phyloP scores from a whole-genome alignment of 371 early-diverging fungal species.

The Mucor ambiguus region DNA sequence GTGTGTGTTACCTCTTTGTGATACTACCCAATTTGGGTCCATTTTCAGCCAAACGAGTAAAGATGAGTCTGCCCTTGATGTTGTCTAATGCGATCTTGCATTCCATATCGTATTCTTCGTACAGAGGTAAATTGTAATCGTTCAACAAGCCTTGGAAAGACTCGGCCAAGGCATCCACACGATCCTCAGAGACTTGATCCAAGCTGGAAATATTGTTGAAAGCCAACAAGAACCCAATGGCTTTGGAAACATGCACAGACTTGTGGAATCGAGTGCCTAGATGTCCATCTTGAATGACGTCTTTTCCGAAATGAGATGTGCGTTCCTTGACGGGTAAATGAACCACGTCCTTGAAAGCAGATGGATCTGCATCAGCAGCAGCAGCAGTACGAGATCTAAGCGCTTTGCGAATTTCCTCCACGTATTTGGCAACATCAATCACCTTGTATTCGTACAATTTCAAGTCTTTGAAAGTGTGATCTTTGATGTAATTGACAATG shows the following conservation, averaged over 20 bases:
- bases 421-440: slow-evolving; percentile 59
- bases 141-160: slow-evolving; percentile 63
- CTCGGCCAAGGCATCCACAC: slow-evolving; percentile 30
- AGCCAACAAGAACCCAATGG: slow-evolving; percentile 52
- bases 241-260: slow-evolving; percentile 43
- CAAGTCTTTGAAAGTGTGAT: slow-evolving; percentile 64
- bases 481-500: slow-evolving; percentile 64
- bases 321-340: slow-evolving; percentile 45
- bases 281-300: slow-evolving; percentile 40
- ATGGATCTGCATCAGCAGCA: slow-evolving; percentile 19
- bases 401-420: slow-evolving; percentile 44
- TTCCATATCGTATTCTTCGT: slow-evolving; percentile 86
- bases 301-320: slow-evolving; percentile 35
- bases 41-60: slow-evolving; percentile 79
- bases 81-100: slow-evolving; percentile 72
- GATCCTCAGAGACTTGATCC: slow-evolving; percentile 23
- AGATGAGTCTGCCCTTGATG: slow-evolving; percentile 77
- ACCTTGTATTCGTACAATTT: slow-evolving; percentile 91
- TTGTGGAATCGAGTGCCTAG: slow-evolving; percentile 55
- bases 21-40: slow-evolving; percentile 64
- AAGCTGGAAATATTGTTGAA: slow-evolving; percentile 20
- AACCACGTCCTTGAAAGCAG: slow-evolving; percentile 27
- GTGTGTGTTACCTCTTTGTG: slow-evolving; percentile 42
- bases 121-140: slow-evolving; percentile 83
- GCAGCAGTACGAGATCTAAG: slow-evolving; percentile 21